Conservation (phyloP, 768 basidiomycete genomes). For the Suillus tomentosus region DNA sequence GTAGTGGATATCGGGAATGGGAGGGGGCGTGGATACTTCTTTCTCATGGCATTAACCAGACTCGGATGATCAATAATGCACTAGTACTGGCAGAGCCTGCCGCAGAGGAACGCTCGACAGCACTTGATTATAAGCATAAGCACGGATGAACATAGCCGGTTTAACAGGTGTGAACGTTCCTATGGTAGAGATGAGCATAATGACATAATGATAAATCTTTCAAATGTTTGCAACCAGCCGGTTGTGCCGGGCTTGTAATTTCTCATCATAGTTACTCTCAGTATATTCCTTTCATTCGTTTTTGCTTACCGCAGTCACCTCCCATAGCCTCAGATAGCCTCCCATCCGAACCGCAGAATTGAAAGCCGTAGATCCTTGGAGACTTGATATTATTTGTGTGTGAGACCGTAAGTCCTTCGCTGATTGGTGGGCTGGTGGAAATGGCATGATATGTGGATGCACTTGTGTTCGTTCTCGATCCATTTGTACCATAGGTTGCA, state of each 20-base stretch:
- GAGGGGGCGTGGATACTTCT: too few relatives aligned
- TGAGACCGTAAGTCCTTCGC: not conserved
- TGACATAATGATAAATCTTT: too few relatives aligned
- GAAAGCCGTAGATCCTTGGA: not conserved
- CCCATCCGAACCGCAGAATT: not conserved
- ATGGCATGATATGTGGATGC: not conserved
- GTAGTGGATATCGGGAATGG: too few relatives aligned
- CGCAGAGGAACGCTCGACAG: too few relatives aligned
- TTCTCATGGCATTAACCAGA: too few relatives aligned
- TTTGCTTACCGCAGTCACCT: not conserved
- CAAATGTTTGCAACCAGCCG: not conserved
- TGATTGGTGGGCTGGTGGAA: not conserved
- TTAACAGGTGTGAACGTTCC: too few relatives aligned
- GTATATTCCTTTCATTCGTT: not conserved
- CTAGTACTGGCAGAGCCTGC: too few relatives aligned
- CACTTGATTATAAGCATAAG: too few relatives aligned
- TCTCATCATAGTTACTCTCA: not conserved
- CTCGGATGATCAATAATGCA: too few relatives aligned
- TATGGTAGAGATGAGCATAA: too few relatives aligned
- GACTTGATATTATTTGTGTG: not conserved
- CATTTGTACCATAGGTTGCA: not conserved
- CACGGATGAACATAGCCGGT: too few relatives aligned
- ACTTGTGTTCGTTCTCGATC: not conserved
- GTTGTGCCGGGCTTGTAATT: not conserved
- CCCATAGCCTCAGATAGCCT: not conserved